Base-by-base conservation (phyloP, 306 rosid genomes). In the Cucurbita moschata region DNA sequence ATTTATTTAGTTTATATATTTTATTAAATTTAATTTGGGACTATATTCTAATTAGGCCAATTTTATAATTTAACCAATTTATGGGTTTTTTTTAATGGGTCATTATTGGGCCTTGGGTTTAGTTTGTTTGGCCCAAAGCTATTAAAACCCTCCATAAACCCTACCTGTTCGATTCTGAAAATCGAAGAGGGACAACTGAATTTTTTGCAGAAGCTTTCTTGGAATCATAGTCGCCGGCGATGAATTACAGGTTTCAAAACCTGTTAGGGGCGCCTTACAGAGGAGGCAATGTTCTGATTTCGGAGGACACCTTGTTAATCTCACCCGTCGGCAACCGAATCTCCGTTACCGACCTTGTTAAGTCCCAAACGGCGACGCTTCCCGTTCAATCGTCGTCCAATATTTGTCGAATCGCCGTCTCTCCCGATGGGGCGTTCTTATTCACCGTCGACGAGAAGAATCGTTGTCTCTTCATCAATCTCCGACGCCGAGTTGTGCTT, bases 261-360 rank as follows among this genome's bases (percentile, higher is more conserved):
- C 97, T 94, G 15, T 88, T 94, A 0, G 97, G 99, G 64, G 97
- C 97, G 37, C 99, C 99, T 3, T 93, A 90, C 87, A 77, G 98
- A 74, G 98, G 98, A 4, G 98, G 99, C 59, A 89, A 91, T 81
- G 81, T 75, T 7, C 81, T 88, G 4, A 76, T 94, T 78, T 77
- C 89, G 26, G 86, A 83, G 81, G 86, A 89, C 81, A 83, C 86
- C 1, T 78, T 80, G 61, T 82, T 94, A 37, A 79, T 94, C 73
- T 91, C 99, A 26, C 99, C 96, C n/a, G 85, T 90, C 51, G 96
- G 99, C 61, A 94, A 94, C 78, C 79, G 96, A 12, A 82, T 94
- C 13, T 84, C 88, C 77, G 76, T 91, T 80, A 94, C 95, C 21
- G 96, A 91, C 85, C 92, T 91, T 56, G 72, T 84, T 63, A 91